Base-by-base conservation (phyloP, 2,329 filamentous ascomycete genomes). In the Periconia digitata region DNA sequence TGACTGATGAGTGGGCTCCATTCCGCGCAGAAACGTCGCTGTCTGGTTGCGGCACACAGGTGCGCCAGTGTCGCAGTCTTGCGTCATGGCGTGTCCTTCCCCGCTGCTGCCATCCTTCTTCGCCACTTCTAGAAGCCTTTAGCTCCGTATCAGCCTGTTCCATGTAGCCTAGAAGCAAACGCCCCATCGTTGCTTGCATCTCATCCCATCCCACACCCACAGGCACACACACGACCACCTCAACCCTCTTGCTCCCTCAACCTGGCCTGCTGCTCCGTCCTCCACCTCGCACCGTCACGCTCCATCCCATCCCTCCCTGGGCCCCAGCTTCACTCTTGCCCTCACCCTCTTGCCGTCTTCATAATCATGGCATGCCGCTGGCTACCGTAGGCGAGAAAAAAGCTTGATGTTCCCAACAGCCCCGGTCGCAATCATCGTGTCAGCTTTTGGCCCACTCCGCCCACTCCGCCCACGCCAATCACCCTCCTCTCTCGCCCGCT, bases 121-220 rank as follows among this genome's bases (percentile, higher is more conserved):
- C 44, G 44, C 44, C 44, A 34, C 44, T 46, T 46, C 44, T 46
- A 40, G 44, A 46, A 46, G 44, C 22, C 44, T 22, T 8, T 16
- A 20, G 34, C 35, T 8, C 13, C n/a, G 38, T n/a, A 8, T n/a
- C 17, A 36, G 6, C 34, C n/a, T n/a, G n/a, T n/a, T n/a, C n/a
- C n/a, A 32, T 32, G 8, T 32, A 32, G 27, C 27, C 27, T 32
- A 8, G 27, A 8, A n/a, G n/a, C n/a, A n/a, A n/a, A n/a, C n/a
- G n/a, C n/a, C n/a, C n/a, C n/a, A n/a, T 27, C 24, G 12, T 27
- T 27, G 24, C 24, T 27, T n/a, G n/a, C n/a, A n/a, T n/a, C n/a
- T n/a, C n/a, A n/a, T n/a, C n/a, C n/a, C n/a, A n/a, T n/a, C n/a
- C n/a, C n/a, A n/a, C n/a, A n/a, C n/a, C n/a, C n/a, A n/a, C n/a